Conservation (phyloP, 495 filamentous ascomycete genomes). For the Penicillium longicatenatum region DNA sequence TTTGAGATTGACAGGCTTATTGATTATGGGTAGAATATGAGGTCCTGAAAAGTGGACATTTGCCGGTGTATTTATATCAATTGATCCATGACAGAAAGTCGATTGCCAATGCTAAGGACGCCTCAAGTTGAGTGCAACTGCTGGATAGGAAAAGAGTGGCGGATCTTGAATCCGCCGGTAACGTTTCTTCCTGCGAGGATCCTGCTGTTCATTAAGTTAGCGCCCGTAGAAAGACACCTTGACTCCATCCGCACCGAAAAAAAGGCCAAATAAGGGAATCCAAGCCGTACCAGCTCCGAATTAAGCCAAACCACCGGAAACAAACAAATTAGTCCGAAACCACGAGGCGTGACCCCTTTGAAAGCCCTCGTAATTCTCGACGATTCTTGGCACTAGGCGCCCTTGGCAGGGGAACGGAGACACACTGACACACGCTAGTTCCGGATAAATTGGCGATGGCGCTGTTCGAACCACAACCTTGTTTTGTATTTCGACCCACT, state of each 20-base stretch:
- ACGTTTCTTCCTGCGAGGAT: not conserved
- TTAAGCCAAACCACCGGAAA: not conserved
- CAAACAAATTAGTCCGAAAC: not conserved
- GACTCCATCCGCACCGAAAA: not conserved
- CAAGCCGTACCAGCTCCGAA: not conserved
- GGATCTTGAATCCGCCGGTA: not conserved
- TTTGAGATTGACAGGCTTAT: not conserved
- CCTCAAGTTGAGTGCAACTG: not conserved
- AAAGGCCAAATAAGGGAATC: not conserved
- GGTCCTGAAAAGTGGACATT: not conserved
- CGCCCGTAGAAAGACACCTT: not conserved
- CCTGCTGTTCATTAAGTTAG: not conserved
- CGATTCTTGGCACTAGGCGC: conserved; percentile 2
- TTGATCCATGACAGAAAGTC: not conserved
- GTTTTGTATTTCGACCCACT: not conserved
- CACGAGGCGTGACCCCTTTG: not conserved
- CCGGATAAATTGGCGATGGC: conserved; percentile 7
- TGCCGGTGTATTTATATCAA: not conserved
- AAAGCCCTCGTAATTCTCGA: not conserved
- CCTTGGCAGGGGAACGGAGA: conserved; percentile 7
- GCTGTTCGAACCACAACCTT: not conserved
- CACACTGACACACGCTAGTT: not conserved
- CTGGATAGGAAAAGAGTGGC: not conserved
- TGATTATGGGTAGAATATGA: not conserved
- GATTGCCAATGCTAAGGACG: not conserved